Percentiles rank a stretch among this genome's conserved stretches.
These are phyloP conservation scores for Phoma sp. DNA, from an alignment of 2,329 filamentous ascomycete species.

Conservation along the genomic window DNA sequence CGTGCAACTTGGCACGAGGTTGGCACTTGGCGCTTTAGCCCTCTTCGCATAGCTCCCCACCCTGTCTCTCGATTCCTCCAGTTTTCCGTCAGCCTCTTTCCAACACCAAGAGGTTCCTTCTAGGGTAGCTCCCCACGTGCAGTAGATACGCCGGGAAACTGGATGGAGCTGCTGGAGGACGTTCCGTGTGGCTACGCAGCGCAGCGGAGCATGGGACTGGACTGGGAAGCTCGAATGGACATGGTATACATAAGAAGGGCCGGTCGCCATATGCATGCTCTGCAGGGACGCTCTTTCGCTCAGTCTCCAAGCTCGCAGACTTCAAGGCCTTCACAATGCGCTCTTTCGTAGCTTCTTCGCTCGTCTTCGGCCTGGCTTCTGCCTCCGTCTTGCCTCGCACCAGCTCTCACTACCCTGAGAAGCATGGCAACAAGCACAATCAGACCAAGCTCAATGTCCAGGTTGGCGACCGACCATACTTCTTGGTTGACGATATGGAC, in stretches of 20 bases:
- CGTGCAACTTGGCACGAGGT: constrained; percentile 10
- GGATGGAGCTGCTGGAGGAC: constrained; percentile 20
- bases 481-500: constrained; percentile 49
- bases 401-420: constrained; percentile 22
- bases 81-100: constrained; percentile 14
- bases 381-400: constrained; percentile 35
- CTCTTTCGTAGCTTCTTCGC: constrained; percentile 34
- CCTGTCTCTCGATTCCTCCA: constrained; percentile 8
- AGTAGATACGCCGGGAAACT: constrained; percentile 26
- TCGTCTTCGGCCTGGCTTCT: constrained; percentile 38
- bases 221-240: constrained; percentile 4
- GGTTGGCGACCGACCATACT: constrained; percentile 47
- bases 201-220: constrained; percentile 15
- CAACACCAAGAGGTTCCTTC: constrained; percentile 10
- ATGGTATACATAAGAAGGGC: constrained; percentile 34
- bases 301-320: constrained; percentile 4
- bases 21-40: constrained; percentile 19
- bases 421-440: constrained; percentile 22
- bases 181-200: constrained; percentile 20
- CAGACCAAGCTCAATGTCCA: constrained; percentile 40
- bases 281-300: constrained; percentile 28
- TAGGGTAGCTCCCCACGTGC: constrained; percentile 38
- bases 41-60: constrained; percentile 11
- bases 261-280: constrained; percentile 9
- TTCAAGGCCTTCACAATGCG: constrained; percentile 33